These are phyloP conservation scores for Corylus americana DNA, from an alignment of 306 rosid species.

Conservation along the genomic window DNA sequence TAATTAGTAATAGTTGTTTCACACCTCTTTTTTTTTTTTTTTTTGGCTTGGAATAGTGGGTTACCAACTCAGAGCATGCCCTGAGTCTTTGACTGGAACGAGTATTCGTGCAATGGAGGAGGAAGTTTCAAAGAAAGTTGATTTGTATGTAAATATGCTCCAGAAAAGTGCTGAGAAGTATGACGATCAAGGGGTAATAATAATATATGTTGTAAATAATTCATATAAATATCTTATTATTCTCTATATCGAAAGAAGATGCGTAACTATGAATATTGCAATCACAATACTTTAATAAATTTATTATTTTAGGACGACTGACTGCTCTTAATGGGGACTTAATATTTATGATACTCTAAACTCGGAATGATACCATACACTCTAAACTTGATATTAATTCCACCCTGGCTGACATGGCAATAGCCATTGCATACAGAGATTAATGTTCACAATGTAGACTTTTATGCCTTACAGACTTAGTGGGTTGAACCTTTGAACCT, in stretches of 20 bases:
- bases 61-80: conserved; percentile 52
- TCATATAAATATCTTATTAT: background rate
- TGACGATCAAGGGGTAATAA: conserved; percentile 59
- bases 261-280: background rate
- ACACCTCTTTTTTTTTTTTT: background rate
- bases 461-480: no score
- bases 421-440: no score
- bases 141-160: conserved; percentile 59
- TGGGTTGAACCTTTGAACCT: no score
- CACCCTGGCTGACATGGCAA: no score
- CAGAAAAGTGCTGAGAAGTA: conserved; percentile 46
- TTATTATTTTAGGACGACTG: background rate
- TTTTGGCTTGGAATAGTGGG: conserved; percentile 57
- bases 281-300: background rate
- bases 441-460: no score
- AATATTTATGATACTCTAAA: background rate
- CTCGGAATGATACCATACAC: background rate
- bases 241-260: background rate
- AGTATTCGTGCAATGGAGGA: conserved; percentile 68
- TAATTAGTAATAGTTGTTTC: no score
- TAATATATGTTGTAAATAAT: conserved; percentile 27
- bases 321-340: background rate
- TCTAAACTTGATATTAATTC: background rate
- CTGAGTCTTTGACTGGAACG: conserved; percentile 54
- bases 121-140: conserved; percentile 70